phyloP scores from a whole-genome alignment of 2,329 filamentous ascomycete genomes.

The Fusarium sp. region DNA sequence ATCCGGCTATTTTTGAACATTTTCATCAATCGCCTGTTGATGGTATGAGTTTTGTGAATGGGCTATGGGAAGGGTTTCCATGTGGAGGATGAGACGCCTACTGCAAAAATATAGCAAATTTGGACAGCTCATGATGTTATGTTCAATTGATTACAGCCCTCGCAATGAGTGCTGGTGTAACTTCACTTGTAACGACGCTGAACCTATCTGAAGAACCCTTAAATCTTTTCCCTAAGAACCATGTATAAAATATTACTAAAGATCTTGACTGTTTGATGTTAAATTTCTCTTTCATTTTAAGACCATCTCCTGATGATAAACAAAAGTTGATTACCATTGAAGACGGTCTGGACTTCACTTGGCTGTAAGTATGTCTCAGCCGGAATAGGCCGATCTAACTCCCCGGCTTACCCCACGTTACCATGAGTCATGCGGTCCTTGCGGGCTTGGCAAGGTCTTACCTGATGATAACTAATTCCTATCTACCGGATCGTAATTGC shows the following conservation, averaged over 20 bases:
- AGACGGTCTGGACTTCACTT: too few relatives aligned
- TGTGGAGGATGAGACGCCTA: background rate
- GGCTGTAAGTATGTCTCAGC: background rate
- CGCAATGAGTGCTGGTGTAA: too few relatives aligned
- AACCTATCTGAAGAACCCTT: too few relatives aligned
- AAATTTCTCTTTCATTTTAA: too few relatives aligned
- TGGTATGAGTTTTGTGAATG: background rate
- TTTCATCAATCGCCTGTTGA: background rate
- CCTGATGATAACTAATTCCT: background rate
- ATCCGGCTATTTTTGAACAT: background rate
- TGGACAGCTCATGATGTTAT: background rate
- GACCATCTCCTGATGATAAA: background rate
- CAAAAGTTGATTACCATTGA: background rate
- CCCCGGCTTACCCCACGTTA: background rate
- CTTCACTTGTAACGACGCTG: too few relatives aligned
- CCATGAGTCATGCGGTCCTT: background rate
- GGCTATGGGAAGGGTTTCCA: background rate
- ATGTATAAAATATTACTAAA: too few relatives aligned
- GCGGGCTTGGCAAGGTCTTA: background rate
- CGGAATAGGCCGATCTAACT: background rate
- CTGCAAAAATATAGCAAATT: background rate
- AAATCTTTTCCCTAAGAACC: too few relatives aligned
- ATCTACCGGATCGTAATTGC: background rate
- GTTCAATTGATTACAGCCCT: background rate
- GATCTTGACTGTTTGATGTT: too few relatives aligned